Base-by-base conservation (phyloP, 192 early-diverging fungal species). In the Gaertneriomyces semiglobifer region DNA sequence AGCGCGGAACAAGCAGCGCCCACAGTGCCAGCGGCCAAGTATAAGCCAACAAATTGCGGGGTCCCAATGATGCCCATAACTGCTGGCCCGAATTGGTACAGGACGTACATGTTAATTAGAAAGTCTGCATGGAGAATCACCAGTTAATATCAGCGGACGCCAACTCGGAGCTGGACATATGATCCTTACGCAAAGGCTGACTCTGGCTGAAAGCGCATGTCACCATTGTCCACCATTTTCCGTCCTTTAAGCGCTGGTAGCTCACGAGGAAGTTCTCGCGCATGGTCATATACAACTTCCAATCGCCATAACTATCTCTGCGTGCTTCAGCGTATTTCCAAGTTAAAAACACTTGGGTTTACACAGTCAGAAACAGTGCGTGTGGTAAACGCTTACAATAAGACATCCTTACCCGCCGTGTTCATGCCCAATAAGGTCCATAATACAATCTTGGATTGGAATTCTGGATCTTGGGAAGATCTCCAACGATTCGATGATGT, bases 61-160 rank as follows among this genome's bases (percentile, higher is more conserved):
- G 67, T 4, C 5, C 74, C 73, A 50, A 75, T 33, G 25, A 76
- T 70, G 4, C 41, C 45, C 55, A 75, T 68, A 4, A 59, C 72
- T n/a, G 62, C 44, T 18, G 58, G 47, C 4, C 57, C 73, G 56
- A 79, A 79, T n/a, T 47, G 57, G 60, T 75, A 60, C 11, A 79
- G 53, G n/a, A 76, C 77, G 54, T 73, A 70, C 77, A 79, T 79
- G 69, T 79, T 79, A 16, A 63, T 9, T 1, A 33, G 10, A 33
- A 69, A 10, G 44, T 64, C 66, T 69, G 41, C 11, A 54, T 14
- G 3, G 8, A 65, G 39, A 41, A 14, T 52, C 8, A 38, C 53
- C 19, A 9, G 51, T 14, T 5, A 47, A 10, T 19, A 18, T 16
- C 40, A 14, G 65, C 62, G 12, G 9, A 9, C 10, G n/a, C 10